A percentile compares a stretch with the other conserved stretches of the same genome.
phyloP scores from a whole-genome alignment of 345 rosid species.

The Bretschneidera sinensis region DNA sequence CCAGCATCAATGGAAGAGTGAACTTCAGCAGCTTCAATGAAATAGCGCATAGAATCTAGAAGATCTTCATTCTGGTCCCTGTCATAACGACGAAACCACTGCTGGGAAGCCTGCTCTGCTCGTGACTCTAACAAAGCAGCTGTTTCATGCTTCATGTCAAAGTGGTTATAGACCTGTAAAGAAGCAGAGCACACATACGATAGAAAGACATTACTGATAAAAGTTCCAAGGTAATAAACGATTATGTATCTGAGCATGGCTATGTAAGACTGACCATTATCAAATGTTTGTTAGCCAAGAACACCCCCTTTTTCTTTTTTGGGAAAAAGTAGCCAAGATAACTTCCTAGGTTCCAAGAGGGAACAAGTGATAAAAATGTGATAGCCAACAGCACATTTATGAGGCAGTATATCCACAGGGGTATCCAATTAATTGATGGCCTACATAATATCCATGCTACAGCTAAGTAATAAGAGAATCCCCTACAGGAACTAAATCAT shows the following conservation, averaged over 20 bases:
- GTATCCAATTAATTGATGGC: background rate
- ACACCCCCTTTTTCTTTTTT: no score
- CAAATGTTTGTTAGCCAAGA: no score
- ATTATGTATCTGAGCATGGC: background rate
- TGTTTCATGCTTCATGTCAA: conserved; percentile 96
- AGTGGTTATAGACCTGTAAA: conserved; percentile 86
- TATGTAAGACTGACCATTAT: no score
- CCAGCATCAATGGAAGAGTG: conserved; percentile 93
- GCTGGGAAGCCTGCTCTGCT: conserved; percentile 64
- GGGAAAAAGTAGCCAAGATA: no score
- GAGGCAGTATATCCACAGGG: background rate
- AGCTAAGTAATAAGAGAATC: no score
- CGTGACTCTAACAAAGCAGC: conserved; percentile 84
- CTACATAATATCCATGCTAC: no score
- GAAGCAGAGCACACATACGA: conserved; percentile 1
- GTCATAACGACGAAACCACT: conserved; percentile 75
- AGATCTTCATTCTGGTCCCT: conserved; percentile 92
- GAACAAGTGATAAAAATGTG: no score
- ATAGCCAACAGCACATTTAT: no score
- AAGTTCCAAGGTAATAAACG: no score
- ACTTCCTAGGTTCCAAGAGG: no score
- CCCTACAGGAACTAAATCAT: no score
- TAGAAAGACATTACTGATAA: no score
- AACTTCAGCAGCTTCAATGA: conserved; percentile 95
- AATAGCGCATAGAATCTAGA: conserved; percentile 86